A percentile compares a stretch with the other conserved stretches of the same genome.
phyloP scores from a whole-genome alignment of 805 yeast genomes.

The Metschnikowia lochheadii region DNA sequence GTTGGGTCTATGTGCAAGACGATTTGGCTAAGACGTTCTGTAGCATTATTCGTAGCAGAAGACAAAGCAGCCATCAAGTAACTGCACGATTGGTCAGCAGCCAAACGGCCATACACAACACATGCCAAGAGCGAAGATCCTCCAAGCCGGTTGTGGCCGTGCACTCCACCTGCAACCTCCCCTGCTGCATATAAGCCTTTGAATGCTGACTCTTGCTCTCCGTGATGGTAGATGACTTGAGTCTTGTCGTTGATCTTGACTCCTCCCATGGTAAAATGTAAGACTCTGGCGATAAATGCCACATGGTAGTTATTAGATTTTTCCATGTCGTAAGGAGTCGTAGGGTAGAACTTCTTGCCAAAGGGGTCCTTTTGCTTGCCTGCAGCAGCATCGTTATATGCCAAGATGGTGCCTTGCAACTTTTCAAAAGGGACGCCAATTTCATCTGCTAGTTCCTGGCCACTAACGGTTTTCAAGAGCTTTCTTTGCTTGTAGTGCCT shows the following conservation, averaged over 20 bases:
- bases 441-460: conserved; percentile 42
- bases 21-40: conserved; percentile 17
- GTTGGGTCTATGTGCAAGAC: conserved; percentile 25
- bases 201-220: conserved; percentile 24
- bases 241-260: conserved; percentile 49
- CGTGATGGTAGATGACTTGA: conserved; percentile 30
- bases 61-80: conserved; percentile 18
- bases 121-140: conserved; percentile 44
- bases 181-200: conserved; percentile 42
- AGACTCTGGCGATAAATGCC: conserved; percentile 51
- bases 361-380: conserved; percentile 38
- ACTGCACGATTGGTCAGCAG: conserved; percentile 40
- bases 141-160: conserved; percentile 42
- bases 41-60: conserved; percentile 3
- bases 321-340: conserved; percentile 39
- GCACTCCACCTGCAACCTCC: conserved; percentile 45
- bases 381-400: conserved; percentile 40
- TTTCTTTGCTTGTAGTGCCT: conserved; percentile 55
- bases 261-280: conserved; percentile 73
- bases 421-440: conserved; percentile 29
- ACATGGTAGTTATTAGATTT: conserved; percentile 42
- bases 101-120: conserved; percentile 42
- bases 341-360: conserved; percentile 48
- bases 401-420: conserved; percentile 31
- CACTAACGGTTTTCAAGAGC: conserved; percentile 46